Conservation (phyloP, 2,329 filamentous ascomycete genomes). For the Magnaporthales sp. region DNA sequence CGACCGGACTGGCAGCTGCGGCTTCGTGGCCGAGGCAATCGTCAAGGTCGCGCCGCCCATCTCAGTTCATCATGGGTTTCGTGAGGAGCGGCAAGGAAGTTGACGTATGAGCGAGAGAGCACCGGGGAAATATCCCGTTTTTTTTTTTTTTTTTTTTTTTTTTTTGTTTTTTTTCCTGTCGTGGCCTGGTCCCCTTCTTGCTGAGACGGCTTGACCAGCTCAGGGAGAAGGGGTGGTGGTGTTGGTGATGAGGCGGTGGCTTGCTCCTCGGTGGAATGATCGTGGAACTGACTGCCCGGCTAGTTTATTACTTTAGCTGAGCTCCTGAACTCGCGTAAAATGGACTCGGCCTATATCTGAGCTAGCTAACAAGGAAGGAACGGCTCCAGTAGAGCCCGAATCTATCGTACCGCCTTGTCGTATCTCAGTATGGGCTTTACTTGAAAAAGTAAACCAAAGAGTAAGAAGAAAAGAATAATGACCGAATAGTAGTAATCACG, state of each 20-base stretch:
- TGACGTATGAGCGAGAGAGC: neutral
- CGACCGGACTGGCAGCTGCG: conserved; percentile 24
- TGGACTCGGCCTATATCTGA: neutral
- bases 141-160: neutral
- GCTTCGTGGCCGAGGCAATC: conserved; percentile 30
- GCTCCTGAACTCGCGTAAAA: neutral
- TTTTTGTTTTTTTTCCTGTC: neutral
- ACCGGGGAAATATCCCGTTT: neutral
- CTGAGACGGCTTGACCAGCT: neutral
- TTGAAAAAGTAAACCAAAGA: neutral
- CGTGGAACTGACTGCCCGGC: neutral
- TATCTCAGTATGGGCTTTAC: neutral
- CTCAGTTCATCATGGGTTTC: conserved; percentile 21
- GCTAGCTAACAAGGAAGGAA: neutral
- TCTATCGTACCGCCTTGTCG: neutral
- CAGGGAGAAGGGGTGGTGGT: neutral
- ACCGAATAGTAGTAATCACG: neutral
- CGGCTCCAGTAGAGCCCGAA: neutral
- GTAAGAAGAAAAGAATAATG: neutral
- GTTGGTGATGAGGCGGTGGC: neutral
- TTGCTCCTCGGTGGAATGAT: neutral
- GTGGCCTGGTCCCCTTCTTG: neutral
- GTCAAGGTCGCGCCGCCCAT: conserved; percentile 32
- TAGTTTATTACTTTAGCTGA: neutral
- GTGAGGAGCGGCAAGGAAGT: neutral